A percentile compares a stretch with the other conserved stretches of the same genome.
phyloP scores from a whole-genome alignment of 1,284 basidiomycete species.

The Gymnopus androsaceus region DNA sequence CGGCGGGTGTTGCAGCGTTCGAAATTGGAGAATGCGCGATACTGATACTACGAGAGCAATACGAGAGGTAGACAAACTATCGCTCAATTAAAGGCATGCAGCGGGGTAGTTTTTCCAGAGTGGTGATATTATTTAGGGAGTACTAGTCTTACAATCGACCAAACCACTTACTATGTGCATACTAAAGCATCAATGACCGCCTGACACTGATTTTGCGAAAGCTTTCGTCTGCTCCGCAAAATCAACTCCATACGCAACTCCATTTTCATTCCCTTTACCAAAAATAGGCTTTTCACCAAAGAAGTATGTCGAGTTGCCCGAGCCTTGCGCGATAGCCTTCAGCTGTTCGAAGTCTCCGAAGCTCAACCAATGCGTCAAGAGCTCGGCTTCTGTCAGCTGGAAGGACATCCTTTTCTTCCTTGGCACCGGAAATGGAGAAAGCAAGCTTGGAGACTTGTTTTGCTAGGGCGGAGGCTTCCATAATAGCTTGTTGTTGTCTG shows the following conservation, averaged over 20 bases:
- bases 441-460: conserved; percentile 47
- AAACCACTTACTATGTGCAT: too few relatives aligned
- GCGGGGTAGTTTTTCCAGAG: too few relatives aligned
- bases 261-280: conserved; percentile 19
- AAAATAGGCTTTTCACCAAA: conserved; percentile 47
- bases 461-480: conserved; percentile 51
- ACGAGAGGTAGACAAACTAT: too few relatives aligned
- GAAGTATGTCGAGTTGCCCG: conserved; percentile 55
- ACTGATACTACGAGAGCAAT: too few relatives aligned
- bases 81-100: too few relatives aligned
- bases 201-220: too few relatives aligned
- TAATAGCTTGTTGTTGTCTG: conserved; percentile 45
- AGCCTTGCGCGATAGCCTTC: conserved; percentile 47
- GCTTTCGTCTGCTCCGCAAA: conserved; percentile 6
- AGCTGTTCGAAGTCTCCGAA: conserved; percentile 51
- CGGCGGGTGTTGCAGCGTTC: too few relatives aligned
- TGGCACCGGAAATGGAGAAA: conserved; percentile 33
- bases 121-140: too few relatives aligned
- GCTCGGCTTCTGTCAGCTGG: conserved; percentile 39
- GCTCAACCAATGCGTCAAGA: conserved; percentile 44
- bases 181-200: too few relatives aligned
- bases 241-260: conserved; percentile 7
- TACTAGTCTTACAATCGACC: too few relatives aligned
- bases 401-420: conserved; percentile 19
- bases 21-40: too few relatives aligned